These are phyloP conservation scores for Taphrina confusa DNA, from an alignment of 1,139 yeast species.

Conservation along the genomic window DNA sequence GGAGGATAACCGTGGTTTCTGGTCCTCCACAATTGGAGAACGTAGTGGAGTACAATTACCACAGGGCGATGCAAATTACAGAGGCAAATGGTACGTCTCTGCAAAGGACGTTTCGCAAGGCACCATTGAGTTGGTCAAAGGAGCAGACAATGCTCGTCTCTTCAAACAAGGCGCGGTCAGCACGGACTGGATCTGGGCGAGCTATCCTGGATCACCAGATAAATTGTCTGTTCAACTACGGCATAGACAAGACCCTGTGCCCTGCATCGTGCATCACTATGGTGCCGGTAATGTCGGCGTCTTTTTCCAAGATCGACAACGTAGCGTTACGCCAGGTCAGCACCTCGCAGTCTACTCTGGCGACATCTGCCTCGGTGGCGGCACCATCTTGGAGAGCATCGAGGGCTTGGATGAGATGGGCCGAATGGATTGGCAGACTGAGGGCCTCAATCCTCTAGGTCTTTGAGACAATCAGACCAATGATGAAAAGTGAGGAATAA, in stretches of 20 bases:
- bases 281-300: constrained; percentile 43
- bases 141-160: constrained; percentile 63
- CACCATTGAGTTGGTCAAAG: constrained; percentile 75
- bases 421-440: constrained; percentile 20
- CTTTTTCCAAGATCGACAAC: constrained; percentile 51
- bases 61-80: constrained; percentile 71
- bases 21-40: constrained; percentile 96
- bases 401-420: constrained; percentile 19
- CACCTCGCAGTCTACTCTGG: constrained; percentile 70
- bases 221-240: constrained; percentile 32
- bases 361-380: constrained; percentile 76
- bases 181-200: constrained; percentile 26
- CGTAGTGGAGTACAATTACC: constrained; percentile 77
- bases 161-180: constrained; percentile 47
- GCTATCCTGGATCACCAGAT: constrained; percentile 21
- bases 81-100: constrained; percentile 85
- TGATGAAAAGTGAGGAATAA: too few relatives aligned
- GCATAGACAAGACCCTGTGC: constrained; percentile 34
- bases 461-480: too few relatives aligned
- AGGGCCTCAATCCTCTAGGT: constrained; percentile 11
- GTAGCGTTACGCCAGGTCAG: constrained; percentile 93
- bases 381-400: constrained; percentile 50
- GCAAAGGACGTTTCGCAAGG: constrained; percentile 65
- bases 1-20: constrained; percentile 78
- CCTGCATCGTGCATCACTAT: constrained; percentile 45